These are phyloP conservation scores for Colletotrichum spinosum DNA, from an alignment of 2,329 filamentous ascomycete genomes.

Conservation along the genomic window DNA sequence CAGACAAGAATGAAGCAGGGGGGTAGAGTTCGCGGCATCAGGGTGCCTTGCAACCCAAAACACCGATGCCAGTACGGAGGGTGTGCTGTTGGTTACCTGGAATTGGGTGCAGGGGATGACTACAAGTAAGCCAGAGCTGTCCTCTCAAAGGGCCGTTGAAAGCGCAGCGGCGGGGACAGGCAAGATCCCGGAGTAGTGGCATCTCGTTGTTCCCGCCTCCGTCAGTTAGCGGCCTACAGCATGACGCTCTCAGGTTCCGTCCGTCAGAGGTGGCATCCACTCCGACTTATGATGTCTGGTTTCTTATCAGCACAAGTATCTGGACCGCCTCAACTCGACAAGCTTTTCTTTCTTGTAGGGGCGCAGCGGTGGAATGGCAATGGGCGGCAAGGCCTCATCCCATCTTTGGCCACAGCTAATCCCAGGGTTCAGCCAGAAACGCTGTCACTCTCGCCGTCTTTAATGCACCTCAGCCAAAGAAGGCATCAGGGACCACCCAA, in stretches of 20 bases:
- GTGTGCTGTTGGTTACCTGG: no score
- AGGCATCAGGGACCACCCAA: background rate
- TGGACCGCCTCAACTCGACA: conserved; percentile 6
- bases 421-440: background rate
- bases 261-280: conserved; percentile 4
- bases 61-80: conserved; percentile 3
- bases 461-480: background rate
- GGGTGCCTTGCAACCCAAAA: background rate
- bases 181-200: background rate
- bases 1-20: conserved; percentile 14
- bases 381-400: conserved; percentile 14
- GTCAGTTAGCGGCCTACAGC: conserved; percentile 5
- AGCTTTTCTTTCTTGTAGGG: conserved; percentile 3
- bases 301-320: conserved; percentile 1
- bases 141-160: no score
- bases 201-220: background rate
- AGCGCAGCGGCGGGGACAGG: conserved; percentile 3
- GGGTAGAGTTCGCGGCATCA: background rate
- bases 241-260: conserved; percentile 14
- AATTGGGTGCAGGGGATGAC: no score
- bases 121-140: no score
- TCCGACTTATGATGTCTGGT: background rate
- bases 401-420: conserved; percentile 2
- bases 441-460: conserved; percentile 9
- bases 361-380: background rate